Percentiles rank a stretch among this genome's conserved stretches.
phyloP scores from a whole-genome alignment of 2,329 filamentous ascomycete species.

The Pochonia chlamydosporia region DNA sequence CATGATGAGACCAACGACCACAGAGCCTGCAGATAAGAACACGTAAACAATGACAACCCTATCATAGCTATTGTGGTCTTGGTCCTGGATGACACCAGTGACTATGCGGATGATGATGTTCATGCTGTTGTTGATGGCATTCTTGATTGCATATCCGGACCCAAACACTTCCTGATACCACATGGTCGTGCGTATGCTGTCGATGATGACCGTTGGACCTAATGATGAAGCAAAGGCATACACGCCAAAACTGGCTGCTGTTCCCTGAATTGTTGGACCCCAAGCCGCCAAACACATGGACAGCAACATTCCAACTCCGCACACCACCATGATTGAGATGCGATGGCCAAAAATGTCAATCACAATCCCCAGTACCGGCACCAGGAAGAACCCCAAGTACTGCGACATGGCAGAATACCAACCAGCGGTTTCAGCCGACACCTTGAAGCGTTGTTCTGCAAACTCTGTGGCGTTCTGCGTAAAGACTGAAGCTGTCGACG shows the following conservation, averaged over 20 bases:
- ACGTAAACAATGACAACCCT: too few relatives aligned
- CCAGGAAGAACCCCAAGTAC: slow-evolving; percentile 52
- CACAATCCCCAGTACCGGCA: slow-evolving; percentile 49
- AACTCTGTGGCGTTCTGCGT: slow-evolving; percentile 54
- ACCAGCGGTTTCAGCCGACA: slow-evolving; percentile 48
- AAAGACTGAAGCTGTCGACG: slow-evolving; percentile 48
- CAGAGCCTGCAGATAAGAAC: too few relatives aligned
- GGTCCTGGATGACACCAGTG: slow-evolving; percentile 53
- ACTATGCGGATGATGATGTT: slow-evolving; percentile 54
- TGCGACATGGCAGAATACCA: slow-evolving; percentile 55
- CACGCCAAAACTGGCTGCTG: slow-evolving; percentile 53
- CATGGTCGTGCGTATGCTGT: slow-evolving; percentile 53
- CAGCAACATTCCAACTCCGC: slow-evolving; percentile 40
- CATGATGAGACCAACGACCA: too few relatives aligned
- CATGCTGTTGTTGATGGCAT: slow-evolving; percentile 59
- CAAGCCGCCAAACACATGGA: slow-evolving; percentile 52
- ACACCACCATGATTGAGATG: slow-evolving; percentile 46
- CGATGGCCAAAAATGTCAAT: slow-evolving; percentile 51
- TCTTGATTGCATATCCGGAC: slow-evolving; percentile 53
- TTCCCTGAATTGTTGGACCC: slow-evolving; percentile 41
- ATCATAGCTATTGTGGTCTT: too few relatives aligned
- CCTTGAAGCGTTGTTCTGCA: slow-evolving; percentile 52
- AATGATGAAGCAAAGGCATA: slow-evolving; percentile 50
- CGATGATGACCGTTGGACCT: slow-evolving; percentile 54
- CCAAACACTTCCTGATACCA: slow-evolving; percentile 57